These are phyloP conservation scores for Coemansia sp. DNA, from an alignment of 192 early-diverging fungal species.

Conservation along the genomic window DNA sequence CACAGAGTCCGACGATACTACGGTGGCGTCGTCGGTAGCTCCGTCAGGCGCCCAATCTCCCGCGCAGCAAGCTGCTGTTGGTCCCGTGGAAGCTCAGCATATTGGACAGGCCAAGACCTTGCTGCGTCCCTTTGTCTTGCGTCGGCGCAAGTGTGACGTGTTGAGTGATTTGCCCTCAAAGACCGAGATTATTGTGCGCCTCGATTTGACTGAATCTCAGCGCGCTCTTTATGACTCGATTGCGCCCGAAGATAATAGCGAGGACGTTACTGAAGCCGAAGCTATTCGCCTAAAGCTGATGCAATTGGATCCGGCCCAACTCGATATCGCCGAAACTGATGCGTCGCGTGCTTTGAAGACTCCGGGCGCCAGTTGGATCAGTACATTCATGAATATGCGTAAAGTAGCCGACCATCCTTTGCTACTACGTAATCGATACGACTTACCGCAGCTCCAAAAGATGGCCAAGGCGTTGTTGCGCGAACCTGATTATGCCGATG, in stretches of 20 bases:
- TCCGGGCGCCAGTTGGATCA: constrained; percentile 45
- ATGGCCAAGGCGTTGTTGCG: constrained; percentile 73
- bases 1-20: constrained; percentile 41
- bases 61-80: constrained; percentile 9
- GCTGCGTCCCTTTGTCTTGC: constrained; percentile 87
- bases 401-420: constrained; percentile 88
- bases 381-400: constrained; percentile 78
- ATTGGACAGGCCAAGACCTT: constrained; percentile 79
- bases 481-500: constrained; percentile 78
- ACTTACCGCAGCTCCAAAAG: constrained; percentile 53
- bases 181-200: constrained; percentile 56
- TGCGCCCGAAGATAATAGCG: constrained; percentile 19
- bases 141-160: constrained; percentile 77
- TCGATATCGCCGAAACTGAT: constrained; percentile 11
- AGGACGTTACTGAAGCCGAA: constrained; percentile 7
- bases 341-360: background rate
- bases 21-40: constrained; percentile 20
- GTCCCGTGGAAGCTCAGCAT: constrained; percentile 58
- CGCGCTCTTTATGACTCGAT: constrained; percentile 60
- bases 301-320: constrained; percentile 22
- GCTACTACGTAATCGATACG: constrained; percentile 70
- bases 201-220: constrained; percentile 59
- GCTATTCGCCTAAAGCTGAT: constrained; percentile 24
- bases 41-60: constrained; percentile 46
- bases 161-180: constrained; percentile 69